A percentile compares a stretch with the other conserved stretches of the same genome.
Evolutionary conservation across 2,329 filamentous ascomycete genomes (phyloP).

Genomic region (Xylariaceae sp.): DNA sequence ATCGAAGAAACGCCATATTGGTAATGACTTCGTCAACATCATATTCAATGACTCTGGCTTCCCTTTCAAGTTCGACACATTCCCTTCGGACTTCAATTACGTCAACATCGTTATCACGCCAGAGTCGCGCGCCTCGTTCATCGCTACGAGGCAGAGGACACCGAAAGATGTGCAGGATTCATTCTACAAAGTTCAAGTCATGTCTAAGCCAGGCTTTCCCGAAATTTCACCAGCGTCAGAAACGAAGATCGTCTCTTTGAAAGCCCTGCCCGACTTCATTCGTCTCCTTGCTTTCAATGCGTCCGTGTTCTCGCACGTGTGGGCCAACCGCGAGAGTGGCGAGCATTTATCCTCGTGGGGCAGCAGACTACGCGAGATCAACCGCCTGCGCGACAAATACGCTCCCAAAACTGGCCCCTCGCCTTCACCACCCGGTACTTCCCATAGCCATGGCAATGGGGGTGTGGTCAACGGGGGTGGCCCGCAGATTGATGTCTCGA

Average conservation of each 20-base stretch:
- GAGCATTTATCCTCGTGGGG: slow-evolving; percentile 90
- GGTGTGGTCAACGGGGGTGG: slow-evolving; percentile 31
- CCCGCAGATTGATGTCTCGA: slow-evolving; percentile 33
- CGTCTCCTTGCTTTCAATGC: slow-evolving; percentile 88
- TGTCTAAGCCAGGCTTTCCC: slow-evolving; percentile 85
- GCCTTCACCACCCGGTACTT: slow-evolving; percentile 32
- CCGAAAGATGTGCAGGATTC: slow-evolving; percentile 39
- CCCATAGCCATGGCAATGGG: slow-evolving; percentile 32
- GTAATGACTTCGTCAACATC: slow-evolving; percentile 97
- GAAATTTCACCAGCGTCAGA: slow-evolving; percentile 87
- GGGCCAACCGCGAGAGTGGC: slow-evolving; percentile 71
- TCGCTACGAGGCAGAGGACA: slow-evolving; percentile 49
- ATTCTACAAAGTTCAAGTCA: slow-evolving; percentile 87
- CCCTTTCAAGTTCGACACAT: slow-evolving; percentile 85
- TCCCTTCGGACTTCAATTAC: slow-evolving; percentile 93
- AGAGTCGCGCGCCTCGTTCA: slow-evolving; percentile 73
- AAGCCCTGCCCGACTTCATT: slow-evolving; percentile 79
- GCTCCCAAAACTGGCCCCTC: slow-evolving; percentile 39
- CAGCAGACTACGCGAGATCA: slow-evolving; percentile 80
- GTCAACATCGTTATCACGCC: slow-evolving; percentile 96
- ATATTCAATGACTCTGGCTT: slow-evolving; percentile 96
- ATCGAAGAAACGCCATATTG: slow-evolving; percentile 90
- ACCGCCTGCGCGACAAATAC: slow-evolving; percentile 71
- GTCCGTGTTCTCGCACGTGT: slow-evolving; percentile 90
- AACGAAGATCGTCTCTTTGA: slow-evolving; percentile 82